phyloP scores from a whole-genome alignment of 129 eudicot genomes.

The Helichrysum umbraculigerum region DNA sequence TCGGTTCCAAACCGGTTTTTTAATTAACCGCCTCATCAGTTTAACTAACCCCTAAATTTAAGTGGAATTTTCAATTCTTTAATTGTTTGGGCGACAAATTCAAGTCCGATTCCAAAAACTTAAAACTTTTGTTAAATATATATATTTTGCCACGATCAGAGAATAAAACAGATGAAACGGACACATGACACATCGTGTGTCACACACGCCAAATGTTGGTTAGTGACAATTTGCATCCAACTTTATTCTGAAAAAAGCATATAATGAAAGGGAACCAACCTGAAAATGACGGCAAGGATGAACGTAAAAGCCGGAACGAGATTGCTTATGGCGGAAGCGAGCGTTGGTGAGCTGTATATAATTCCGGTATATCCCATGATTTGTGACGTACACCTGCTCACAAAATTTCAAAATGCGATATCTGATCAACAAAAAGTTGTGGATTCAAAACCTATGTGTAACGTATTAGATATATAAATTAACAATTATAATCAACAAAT shows the following conservation, averaged over 20 bases:
- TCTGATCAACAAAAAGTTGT: too few species aligned
- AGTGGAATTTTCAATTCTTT: too few species aligned
- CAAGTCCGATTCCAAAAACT: too few species aligned
- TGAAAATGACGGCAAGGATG: slow-evolving; percentile 83
- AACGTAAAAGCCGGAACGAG: slow-evolving; percentile 86
- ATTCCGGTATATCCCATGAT: slow-evolving; percentile 79
- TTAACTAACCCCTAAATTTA: too few species aligned
- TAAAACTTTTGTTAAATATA: too few species aligned
- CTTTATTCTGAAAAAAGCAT: too few species aligned
- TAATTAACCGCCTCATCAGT: too few species aligned
- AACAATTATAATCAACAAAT: neutral
- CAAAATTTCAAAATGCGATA: neutral
- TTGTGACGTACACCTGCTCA: slow-evolving; percentile 60
- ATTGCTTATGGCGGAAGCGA: slow-evolving; percentile 92
- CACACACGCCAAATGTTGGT: neutral
- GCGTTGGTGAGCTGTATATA: slow-evolving; percentile 75
- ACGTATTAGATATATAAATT: neutral
- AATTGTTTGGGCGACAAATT: too few species aligned
- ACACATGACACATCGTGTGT: neutral
- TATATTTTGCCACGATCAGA: too few species aligned
- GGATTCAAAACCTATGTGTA: neutral
- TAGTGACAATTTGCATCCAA: neutral
- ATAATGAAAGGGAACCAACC: slow-evolving; percentile 30
- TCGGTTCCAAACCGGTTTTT: too few species aligned
- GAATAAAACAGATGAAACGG: neutral